A percentile compares a stretch with the other conserved stretches of the same genome.
Conservation (phyloP, 345 rosid species). For the Aethionema arabicum region DNA sequence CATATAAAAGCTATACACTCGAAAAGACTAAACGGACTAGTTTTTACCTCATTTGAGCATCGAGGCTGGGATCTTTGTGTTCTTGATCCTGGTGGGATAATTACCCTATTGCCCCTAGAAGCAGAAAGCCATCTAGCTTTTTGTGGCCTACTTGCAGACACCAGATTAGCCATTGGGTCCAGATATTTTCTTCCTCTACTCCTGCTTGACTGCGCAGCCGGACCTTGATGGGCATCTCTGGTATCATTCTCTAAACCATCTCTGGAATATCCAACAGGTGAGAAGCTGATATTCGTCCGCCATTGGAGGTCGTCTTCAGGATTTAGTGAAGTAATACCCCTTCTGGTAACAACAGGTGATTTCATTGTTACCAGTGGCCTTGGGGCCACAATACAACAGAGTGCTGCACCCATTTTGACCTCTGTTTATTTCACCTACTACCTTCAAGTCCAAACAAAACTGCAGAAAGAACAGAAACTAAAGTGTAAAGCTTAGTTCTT, state of each 20-base stretch:
- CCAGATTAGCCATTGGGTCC: conserved; percentile 68
- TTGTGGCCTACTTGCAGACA: conserved; percentile 47
- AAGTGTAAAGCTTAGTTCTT: neutral
- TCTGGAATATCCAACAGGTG: conserved; percentile 75
- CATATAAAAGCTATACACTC: conserved; percentile 7
- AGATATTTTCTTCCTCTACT: conserved; percentile 50
- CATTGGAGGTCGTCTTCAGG: conserved; percentile 54
- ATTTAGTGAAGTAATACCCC: conserved; percentile 40
- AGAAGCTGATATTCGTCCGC: conserved; percentile 79
- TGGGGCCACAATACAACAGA: conserved; percentile 87
- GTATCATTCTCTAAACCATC: conserved; percentile 46
- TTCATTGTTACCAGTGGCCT: conserved; percentile 81
- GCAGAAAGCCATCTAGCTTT: conserved; percentile 48
- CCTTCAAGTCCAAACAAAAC: neutral
- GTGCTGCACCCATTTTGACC: conserved; percentile 83
- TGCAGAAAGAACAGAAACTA: neutral
- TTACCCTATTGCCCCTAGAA: conserved; percentile 41
- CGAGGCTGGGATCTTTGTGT: conserved; percentile 49
- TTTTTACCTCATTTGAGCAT: conserved; percentile 51
- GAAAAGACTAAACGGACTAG: neutral
- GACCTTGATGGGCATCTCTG: conserved; percentile 38
- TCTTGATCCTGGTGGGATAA: conserved; percentile 45
- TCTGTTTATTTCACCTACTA: conserved; percentile 8
- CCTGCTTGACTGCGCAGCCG: conserved; percentile 49
- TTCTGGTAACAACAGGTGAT: conserved; percentile 38